Conservation (phyloP, 2,329 filamentous ascomycete genomes). For the Trichoderma sp. region DNA sequence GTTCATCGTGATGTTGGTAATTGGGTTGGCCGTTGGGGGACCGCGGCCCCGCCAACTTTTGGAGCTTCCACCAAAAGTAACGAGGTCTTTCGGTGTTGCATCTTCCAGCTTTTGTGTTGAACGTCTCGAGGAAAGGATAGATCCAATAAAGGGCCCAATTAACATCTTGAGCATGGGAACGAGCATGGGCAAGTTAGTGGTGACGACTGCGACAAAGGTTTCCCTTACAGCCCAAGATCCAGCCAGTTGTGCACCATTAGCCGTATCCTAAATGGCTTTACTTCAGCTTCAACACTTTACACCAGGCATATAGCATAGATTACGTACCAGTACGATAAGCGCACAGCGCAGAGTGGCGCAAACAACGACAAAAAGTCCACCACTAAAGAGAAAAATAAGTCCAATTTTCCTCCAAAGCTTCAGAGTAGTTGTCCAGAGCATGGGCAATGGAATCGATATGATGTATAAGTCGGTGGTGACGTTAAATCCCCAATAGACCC, state of each 20-base stretch:
- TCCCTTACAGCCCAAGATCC: conserved; percentile 44
- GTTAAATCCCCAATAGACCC: conserved; percentile 51
- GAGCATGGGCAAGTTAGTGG: conserved; percentile 44
- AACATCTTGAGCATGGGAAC: conserved; percentile 44
- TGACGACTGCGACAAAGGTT: conserved; percentile 43
- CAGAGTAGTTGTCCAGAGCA: conserved; percentile 41
- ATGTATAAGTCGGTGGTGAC: conserved; percentile 57
- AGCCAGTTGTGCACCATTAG: conserved; percentile 40
- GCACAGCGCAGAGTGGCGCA: conserved; percentile 37
- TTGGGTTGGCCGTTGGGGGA: conserved; percentile 20
- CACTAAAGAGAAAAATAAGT: conserved; percentile 39
- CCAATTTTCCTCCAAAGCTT: conserved; percentile 37
- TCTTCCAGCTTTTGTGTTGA: conserved; percentile 23
- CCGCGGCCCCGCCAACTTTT: conserved; percentile 21
- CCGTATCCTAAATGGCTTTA: conserved; percentile 32
- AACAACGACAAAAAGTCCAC: conserved; percentile 41
- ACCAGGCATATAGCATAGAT: background rate
- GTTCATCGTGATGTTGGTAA: conserved; percentile 22
- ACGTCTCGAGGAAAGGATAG: conserved; percentile 26
- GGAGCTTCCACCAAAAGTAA: conserved; percentile 23
- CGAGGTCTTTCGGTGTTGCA: conserved; percentile 23
- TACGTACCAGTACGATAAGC: conserved; percentile 29
- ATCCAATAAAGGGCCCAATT: conserved; percentile 26
- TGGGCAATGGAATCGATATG: conserved; percentile 55
- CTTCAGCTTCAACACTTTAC: background rate